phyloP scores from a whole-genome alignment of 345 rosid species.

The Brassica nigra region DNA sequence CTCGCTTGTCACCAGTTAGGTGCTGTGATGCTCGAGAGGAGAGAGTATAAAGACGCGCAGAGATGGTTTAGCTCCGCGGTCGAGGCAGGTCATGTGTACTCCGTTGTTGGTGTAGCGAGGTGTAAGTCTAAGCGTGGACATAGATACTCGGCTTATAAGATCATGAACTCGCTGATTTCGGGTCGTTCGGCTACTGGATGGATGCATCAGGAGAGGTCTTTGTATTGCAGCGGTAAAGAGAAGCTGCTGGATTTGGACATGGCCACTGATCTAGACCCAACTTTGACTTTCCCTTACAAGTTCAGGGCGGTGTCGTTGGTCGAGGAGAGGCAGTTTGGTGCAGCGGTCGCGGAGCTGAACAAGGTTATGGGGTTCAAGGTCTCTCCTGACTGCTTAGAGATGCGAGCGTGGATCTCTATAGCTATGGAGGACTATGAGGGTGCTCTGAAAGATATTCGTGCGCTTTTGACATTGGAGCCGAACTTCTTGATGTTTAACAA shows the following conservation, averaged over 20 bases:
- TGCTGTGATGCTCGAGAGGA: conserved; percentile 84
- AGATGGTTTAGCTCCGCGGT: conserved; percentile 73
- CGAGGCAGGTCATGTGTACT: conserved; percentile 73
- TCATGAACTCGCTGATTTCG: conserved; percentile 65
- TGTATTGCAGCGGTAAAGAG: conserved; percentile 79
- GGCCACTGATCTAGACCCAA: conserved; percentile 81
- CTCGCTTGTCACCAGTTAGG: conserved; percentile 83
- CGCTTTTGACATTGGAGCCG: conserved; percentile 81
- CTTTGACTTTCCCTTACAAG: conserved; percentile 86
- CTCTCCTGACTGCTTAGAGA: conserved; percentile 84
- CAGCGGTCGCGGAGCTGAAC: conserved; percentile 77
- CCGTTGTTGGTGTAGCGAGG: conserved; percentile 76
- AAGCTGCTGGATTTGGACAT: conserved; percentile 64
- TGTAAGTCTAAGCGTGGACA: conserved; percentile 84
- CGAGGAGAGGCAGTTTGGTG: conserved; percentile 65
- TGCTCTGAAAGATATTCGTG: conserved; percentile 77
- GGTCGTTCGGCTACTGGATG: conserved; percentile 71
- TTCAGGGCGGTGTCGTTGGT: conserved; percentile 68
- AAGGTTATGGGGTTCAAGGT: conserved; percentile 75
- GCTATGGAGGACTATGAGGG: conserved; percentile 76
- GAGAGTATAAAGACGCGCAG: conserved; percentile 90
- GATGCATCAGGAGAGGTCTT: conserved; percentile 90
- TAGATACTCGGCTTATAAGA: conserved; percentile 81
- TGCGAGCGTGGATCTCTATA: conserved; percentile 85
- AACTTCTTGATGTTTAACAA: conserved; percentile 73